Conservation (phyloP, 1,139 yeast genomes). For the Zhuliangozyma blackwelliae region DNA sequence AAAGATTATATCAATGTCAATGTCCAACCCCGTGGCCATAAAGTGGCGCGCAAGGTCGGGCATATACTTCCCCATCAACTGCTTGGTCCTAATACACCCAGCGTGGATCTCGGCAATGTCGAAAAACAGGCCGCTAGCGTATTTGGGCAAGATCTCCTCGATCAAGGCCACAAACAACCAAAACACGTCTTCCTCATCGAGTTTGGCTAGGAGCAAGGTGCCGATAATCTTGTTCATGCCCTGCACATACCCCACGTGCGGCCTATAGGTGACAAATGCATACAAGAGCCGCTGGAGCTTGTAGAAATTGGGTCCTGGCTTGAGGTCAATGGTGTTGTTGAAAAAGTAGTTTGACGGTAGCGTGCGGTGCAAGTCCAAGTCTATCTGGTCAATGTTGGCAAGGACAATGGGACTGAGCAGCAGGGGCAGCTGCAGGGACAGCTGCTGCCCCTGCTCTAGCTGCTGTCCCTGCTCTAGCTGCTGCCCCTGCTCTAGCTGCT, state of each 20-base stretch:
- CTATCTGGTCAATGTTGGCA: conserved; percentile 47
- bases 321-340: conserved; percentile 30
- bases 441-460: too few species aligned
- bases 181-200: conserved; percentile 51
- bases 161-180: conserved; percentile 52
- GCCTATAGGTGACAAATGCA: conserved; percentile 50
- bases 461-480: too few species aligned
- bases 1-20: conserved; percentile 50
- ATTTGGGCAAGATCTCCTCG: conserved; percentile 50
- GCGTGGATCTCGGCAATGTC: conserved; percentile 31
- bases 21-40: conserved; percentile 16
- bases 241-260: conserved; percentile 55
- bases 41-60: conserved; percentile 42
- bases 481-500: too few species aligned
- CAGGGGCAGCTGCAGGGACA: too few species aligned
- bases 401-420: conserved; percentile 12
- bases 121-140: conserved; percentile 10
- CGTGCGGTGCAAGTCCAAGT: conserved; percentile 53
- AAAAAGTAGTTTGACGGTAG: conserved; percentile 55
- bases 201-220: conserved; percentile 33
- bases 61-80: conserved; percentile 20
- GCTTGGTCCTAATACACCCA: conserved; percentile 6
- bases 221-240: conserved; percentile 64
- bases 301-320: conserved; percentile 52
- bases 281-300: conserved; percentile 46